phyloP scores from a whole-genome alignment of 2,329 filamentous ascomycete genomes.

The Hypoxylon sp. region DNA sequence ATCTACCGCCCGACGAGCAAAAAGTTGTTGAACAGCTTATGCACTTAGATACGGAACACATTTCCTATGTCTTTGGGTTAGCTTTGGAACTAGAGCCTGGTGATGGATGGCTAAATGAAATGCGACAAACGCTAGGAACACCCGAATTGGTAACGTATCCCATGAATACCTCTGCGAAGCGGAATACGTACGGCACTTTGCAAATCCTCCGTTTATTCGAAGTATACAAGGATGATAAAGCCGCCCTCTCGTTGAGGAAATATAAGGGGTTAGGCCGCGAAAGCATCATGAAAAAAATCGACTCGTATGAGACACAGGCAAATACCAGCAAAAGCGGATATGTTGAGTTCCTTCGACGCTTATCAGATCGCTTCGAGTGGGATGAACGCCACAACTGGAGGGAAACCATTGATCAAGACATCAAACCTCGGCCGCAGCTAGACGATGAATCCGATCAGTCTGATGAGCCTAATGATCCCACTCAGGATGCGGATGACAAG shows the following conservation, averaged over 20 bases:
- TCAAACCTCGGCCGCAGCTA: no score
- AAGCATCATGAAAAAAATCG: conserved; percentile 23
- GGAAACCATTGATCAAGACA: no score
- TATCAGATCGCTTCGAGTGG: conserved; percentile 44
- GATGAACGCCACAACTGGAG: no score
- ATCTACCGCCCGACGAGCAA: conserved; percentile 37
- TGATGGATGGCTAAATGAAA: conserved; percentile 43
- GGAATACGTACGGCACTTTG: conserved; percentile 28
- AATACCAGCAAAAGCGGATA: conserved; percentile 22
- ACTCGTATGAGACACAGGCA: conserved; percentile 2
- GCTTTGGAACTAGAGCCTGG: conserved; percentile 16
- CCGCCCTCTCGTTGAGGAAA: conserved; percentile 7
- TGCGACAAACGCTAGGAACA: conserved; percentile 34
- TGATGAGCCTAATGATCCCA: neutral
- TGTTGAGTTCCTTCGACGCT: conserved; percentile 35
- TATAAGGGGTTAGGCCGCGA: conserved; percentile 34
- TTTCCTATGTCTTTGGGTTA: conserved; percentile 41
- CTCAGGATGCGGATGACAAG: neutral
- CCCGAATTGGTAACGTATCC: conserved; percentile 31
- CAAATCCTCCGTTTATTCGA: conserved; percentile 41
- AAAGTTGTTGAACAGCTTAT: conserved; percentile 43
- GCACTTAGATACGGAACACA: conserved; percentile 32
- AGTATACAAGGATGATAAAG: conserved; percentile 27
- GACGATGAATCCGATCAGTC: neutral
- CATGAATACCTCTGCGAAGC: conserved; percentile 24